A percentile compares a stretch with the other conserved stretches of the same genome.
Evolutionary conservation across 2,329 filamentous ascomycete genomes (phyloP).

Genomic region (Alternaria conjuncta): DNA sequence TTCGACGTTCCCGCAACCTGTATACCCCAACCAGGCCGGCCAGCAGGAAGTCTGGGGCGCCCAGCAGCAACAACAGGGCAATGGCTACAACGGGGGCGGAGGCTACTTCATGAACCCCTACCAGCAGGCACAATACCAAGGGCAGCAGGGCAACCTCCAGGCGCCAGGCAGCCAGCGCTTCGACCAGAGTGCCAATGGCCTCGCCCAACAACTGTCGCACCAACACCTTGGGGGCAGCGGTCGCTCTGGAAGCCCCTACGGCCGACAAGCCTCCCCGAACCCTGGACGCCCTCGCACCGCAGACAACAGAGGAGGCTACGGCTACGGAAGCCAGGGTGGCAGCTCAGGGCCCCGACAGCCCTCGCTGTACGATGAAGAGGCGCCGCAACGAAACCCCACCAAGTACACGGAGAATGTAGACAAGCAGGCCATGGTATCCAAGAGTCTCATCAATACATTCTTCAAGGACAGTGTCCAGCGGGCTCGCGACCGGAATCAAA

Average conservation of each 20-base stretch:
- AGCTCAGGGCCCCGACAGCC: slow-evolving; percentile 70
- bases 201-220: slow-evolving; percentile 95
- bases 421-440: slow-evolving; percentile 71
- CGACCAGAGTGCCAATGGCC: slow-evolving; percentile 86
- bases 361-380: slow-evolving; percentile 65
- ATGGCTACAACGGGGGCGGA: slow-evolving; percentile 31
- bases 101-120: slow-evolving; percentile 61
- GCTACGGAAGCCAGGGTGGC: slow-evolving; percentile 71
- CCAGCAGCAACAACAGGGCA: slow-evolving; percentile 47
- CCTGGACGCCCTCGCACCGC: slow-evolving; percentile 86
- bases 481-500: slow-evolving; percentile 91
- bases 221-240: slow-evolving; percentile 83
- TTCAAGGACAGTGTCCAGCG: slow-evolving; percentile 99
- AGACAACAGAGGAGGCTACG: slow-evolving; percentile 65
- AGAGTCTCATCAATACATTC: slow-evolving; percentile 74
- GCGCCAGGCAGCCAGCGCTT: slow-evolving; percentile 62
- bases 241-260: slow-evolving; percentile 71
- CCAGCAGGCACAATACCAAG: slow-evolving; percentile 54
- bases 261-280: slow-evolving; percentile 69
- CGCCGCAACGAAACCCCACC: slow-evolving; percentile 80
- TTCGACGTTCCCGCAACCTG: slow-evolving; percentile 94
- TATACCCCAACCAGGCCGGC: slow-evolving; percentile 67
- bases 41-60: slow-evolving; percentile 67
- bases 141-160: slow-evolving; percentile 56
- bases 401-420: slow-evolving; percentile 87